phyloP scores from a whole-genome alignment of 768 basidiomycete species.

The Candolleomyces efflorescens region DNA sequence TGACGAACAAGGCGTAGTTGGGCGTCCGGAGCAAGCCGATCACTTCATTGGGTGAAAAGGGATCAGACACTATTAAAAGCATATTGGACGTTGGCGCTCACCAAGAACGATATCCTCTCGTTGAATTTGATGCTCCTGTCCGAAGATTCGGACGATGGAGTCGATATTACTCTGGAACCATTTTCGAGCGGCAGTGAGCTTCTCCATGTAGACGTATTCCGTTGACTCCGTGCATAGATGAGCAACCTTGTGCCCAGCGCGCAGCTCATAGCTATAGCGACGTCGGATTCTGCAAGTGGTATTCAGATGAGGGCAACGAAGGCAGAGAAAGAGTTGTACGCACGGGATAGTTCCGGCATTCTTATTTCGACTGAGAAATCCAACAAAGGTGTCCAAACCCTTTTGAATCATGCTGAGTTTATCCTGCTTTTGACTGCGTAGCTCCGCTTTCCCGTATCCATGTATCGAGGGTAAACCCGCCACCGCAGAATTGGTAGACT shows the following conservation, averaged over 20 bases:
- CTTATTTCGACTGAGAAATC: constrained; percentile 37
- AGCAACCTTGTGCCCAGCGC: constrained; percentile 62
- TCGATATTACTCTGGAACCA: constrained; percentile 76
- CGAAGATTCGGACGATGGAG: constrained; percentile 55
- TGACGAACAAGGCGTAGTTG: constrained; percentile 73
- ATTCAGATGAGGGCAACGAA: constrained; percentile 20
- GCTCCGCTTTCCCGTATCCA: constrained; percentile 57
- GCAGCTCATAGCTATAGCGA: constrained; percentile 56
- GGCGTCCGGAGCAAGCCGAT: constrained; percentile 69
- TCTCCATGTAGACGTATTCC: constrained; percentile 62
- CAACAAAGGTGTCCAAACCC: constrained; percentile 44
- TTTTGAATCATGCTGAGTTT: constrained; percentile 52
- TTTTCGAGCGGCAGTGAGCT: constrained; percentile 55
- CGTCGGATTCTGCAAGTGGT: constrained; percentile 31
- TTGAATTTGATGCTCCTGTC: constrained; percentile 39
- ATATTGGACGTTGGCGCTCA: constrained; percentile 14
- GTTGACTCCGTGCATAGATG: constrained; percentile 67
- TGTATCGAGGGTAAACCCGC: constrained; percentile 52
- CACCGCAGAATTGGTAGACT: constrained; percentile 38
- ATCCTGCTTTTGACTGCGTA: constrained; percentile 48
- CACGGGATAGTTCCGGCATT: constrained; percentile 29
- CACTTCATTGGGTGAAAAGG: constrained; percentile 22
- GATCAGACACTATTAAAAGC: neutral
- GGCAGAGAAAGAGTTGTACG: constrained; percentile 14
- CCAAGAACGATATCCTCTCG: constrained; percentile 59